Conservation (phyloP, 257 asterid genomes). For the Solanum bulbocastanum region DNA sequence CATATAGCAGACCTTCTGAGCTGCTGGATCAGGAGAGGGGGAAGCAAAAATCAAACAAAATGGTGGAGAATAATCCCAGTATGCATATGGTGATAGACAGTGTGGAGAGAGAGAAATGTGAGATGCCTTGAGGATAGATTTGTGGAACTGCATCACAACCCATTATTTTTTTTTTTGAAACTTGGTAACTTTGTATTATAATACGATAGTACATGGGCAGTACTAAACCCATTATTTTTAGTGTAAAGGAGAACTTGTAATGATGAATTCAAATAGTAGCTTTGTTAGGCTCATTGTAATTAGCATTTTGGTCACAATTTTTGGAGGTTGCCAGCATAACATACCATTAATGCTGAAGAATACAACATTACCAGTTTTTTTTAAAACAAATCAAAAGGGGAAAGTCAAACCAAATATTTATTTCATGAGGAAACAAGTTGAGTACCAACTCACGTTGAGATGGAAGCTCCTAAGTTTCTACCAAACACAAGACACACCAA, state of each 20-base stretch:
- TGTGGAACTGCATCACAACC: background rate
- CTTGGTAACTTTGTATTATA: too few relatives aligned
- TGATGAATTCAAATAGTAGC: background rate
- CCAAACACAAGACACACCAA: background rate
- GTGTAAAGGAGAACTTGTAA: background rate
- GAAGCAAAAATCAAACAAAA: background rate
- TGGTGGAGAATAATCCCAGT: background rate
- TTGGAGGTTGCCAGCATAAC: background rate
- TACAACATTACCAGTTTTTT: background rate
- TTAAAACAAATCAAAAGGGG: background rate
- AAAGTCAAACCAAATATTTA: background rate
- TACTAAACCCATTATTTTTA: background rate
- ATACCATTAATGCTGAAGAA: background rate
- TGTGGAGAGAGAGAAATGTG: background rate
- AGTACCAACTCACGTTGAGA: background rate
- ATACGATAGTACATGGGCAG: too few relatives aligned
- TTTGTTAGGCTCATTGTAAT: background rate
- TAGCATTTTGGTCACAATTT: background rate
- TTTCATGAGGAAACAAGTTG: background rate
- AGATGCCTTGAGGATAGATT: background rate
- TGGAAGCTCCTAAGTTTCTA: background rate
- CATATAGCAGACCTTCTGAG: background rate
- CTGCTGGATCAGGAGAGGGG: background rate
- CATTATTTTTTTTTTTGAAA: background rate
- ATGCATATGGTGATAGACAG: background rate